Conservation (phyloP, 2,329 filamentous ascomycete genomes). For the Penicillium sp. region DNA sequence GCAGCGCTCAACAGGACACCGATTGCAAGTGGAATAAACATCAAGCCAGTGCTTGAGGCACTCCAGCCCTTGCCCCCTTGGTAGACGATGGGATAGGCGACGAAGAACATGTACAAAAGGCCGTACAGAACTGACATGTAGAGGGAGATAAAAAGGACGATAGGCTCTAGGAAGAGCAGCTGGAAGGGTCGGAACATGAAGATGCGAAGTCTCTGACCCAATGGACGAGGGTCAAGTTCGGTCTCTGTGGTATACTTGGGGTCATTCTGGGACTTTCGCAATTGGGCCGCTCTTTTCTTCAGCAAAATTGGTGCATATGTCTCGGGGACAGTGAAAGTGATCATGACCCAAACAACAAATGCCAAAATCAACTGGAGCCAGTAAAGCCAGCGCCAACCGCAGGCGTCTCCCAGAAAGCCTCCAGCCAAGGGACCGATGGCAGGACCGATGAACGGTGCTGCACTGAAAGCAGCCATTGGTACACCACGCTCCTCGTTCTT, state of each 20-base stretch:
- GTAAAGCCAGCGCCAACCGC: conserved; percentile 78
- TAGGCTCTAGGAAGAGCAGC: conserved; percentile 75
- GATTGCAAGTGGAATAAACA: conserved; percentile 79
- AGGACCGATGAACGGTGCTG: conserved; percentile 76
- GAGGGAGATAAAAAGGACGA: conserved; percentile 74
- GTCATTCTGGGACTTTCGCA: conserved; percentile 64
- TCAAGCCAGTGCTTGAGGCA: conserved; percentile 67
- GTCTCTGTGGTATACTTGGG: conserved; percentile 67
- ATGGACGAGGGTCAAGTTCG: conserved; percentile 66
- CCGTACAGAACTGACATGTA: conserved; percentile 74
- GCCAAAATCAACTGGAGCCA: conserved; percentile 79
- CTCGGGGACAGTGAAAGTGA: conserved; percentile 84
- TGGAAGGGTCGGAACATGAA: conserved; percentile 80
- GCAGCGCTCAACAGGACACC: conserved; percentile 64
- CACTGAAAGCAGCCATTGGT: conserved; percentile 79
- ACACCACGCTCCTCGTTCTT: conserved; percentile 75
- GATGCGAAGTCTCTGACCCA: conserved; percentile 62
- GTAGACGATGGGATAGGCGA: conserved; percentile 58
- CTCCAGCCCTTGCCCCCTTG: conserved; percentile 72
- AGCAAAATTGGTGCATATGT: conserved; percentile 81
- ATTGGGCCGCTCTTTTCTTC: conserved; percentile 60
- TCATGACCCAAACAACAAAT: conserved; percentile 63
- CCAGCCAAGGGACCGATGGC: conserved; percentile 71
- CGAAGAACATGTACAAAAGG: conserved; percentile 49
- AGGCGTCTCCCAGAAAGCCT: conserved; percentile 64